These are phyloP conservation scores for Mycothermus thermophilus DNA, from an alignment of 495 filamentous ascomycete species.

Conservation along the genomic window DNA sequence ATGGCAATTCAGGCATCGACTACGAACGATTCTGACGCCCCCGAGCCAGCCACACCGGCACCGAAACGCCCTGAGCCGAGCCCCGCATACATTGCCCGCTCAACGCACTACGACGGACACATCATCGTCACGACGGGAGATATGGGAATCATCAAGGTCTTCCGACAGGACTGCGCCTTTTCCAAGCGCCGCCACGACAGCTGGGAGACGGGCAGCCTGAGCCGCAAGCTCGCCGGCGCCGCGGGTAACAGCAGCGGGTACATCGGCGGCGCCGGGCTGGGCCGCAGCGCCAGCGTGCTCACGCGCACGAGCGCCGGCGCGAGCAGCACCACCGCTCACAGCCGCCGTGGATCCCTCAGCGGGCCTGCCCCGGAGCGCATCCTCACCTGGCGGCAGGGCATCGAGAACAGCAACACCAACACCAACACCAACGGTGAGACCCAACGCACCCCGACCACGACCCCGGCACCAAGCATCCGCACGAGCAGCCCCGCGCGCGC, in stretches of 20 bases:
- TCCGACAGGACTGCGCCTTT: conserved; percentile 81
- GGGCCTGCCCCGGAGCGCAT: conserved; percentile 61
- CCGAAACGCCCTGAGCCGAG: conserved; percentile 34
- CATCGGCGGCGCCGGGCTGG: conserved; percentile 31
- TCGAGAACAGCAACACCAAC: conserved; percentile 31
- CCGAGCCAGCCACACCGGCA: conserved; percentile 6
- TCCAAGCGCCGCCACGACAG: conserved; percentile 42
- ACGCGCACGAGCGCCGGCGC: conserved; percentile 34
- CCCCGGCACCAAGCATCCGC: conserved; percentile 31
- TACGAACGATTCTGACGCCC: conserved; percentile 18
- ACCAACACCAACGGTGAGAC: no score
- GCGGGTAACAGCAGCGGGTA: conserved; percentile 16
- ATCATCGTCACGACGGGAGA: conserved; percentile 90
- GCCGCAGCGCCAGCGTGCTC: conserved; percentile 49
- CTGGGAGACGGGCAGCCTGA: conserved; percentile 66
- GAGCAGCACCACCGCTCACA: conserved; percentile 33
- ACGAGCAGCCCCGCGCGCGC: conserved; percentile 37
- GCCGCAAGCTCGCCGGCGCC: conserved; percentile 45
- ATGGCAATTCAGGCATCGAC: conserved; percentile 22
- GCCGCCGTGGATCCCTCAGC: conserved; percentile 41
- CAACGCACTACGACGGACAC: conserved; percentile 66
- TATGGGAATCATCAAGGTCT: conserved; percentile 78
- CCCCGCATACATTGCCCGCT: conserved; percentile 56
- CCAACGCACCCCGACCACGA: no score
- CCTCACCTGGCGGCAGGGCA: conserved; percentile 76